phyloP scores from a whole-genome alignment of 2,329 filamentous ascomycete species.

The Sordariomycetes sp. region DNA sequence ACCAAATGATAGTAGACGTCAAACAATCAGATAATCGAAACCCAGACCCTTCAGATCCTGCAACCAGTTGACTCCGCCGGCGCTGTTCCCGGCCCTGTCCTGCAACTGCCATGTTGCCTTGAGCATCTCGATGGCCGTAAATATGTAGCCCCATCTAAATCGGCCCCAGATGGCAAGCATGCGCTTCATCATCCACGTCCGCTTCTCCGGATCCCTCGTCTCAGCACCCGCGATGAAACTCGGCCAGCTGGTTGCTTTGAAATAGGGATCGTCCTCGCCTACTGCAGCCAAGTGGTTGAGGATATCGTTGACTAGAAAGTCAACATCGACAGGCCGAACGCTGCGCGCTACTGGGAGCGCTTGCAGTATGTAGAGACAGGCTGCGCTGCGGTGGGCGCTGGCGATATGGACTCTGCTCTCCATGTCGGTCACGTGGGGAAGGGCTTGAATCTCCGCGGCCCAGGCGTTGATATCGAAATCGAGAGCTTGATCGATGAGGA shows the following conservation, averaged over 20 bases:
- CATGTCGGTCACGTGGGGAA: slow-evolving; percentile 24
- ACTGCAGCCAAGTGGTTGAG: slow-evolving; percentile 40
- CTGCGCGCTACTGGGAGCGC: slow-evolving; percentile 27
- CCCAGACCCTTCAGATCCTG: slow-evolving; percentile 30
- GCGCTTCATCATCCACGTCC: slow-evolving; percentile 42
- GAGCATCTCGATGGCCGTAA: slow-evolving; percentile 38
- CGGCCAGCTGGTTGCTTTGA: slow-evolving; percentile 53
- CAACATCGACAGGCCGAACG: slow-evolving; percentile 26
- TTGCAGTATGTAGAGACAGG: slow-evolving; percentile 36
- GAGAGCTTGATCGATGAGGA: slow-evolving; percentile 30
- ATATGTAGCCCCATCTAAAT: slow-evolving; percentile 41
- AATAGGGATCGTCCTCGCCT: slow-evolving; percentile 37
- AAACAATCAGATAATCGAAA: slow-evolving; percentile 38
- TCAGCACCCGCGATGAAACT: slow-evolving; percentile 49
- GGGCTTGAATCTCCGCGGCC: slow-evolving; percentile 28
- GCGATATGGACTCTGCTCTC: slow-evolving; percentile 34
- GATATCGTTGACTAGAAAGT: slow-evolving; percentile 38
- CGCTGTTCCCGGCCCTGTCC: slow-evolving; percentile 16
- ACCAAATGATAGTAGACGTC: not conserved
- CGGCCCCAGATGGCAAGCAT: slow-evolving; percentile 32
- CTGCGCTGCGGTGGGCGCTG: slow-evolving; percentile 35
- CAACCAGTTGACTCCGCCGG: slow-evolving; percentile 26
- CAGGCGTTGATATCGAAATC: slow-evolving; percentile 31
- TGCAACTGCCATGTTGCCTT: slow-evolving; percentile 36
- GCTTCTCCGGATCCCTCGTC: slow-evolving; percentile 32